These are phyloP conservation scores for Pyronema omphalodes DNA, from an alignment of 495 filamentous ascomycete genomes.

Conservation along the genomic window DNA sequence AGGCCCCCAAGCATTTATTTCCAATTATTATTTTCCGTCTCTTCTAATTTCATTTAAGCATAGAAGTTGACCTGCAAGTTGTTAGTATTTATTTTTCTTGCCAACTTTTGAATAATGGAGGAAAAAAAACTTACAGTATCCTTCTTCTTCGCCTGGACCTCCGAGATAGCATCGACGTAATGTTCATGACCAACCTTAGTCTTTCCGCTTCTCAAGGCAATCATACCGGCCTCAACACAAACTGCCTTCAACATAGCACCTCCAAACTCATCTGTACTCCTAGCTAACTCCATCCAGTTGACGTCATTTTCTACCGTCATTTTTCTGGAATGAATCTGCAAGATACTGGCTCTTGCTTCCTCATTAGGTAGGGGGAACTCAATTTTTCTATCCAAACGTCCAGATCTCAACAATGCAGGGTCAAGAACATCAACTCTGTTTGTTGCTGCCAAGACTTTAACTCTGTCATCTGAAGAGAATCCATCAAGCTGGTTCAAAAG, in stretches of 20 bases:
- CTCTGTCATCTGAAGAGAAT: slow-evolving; percentile 94
- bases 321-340: slow-evolving; percentile 93
- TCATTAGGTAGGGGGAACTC: slow-evolving; percentile 99
- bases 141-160: slow-evolving; percentile 98
- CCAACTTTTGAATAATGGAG: background rate
- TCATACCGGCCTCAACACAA: slow-evolving; percentile 98
- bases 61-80: slow-evolving; percentile 41
- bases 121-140: slow-evolving; percentile 39
- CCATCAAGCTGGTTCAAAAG: slow-evolving; percentile 97
- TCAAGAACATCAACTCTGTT: slow-evolving; percentile 97
- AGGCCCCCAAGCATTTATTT: no score
- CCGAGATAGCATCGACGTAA: slow-evolving; percentile 94
- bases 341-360: slow-evolving; percentile 89
- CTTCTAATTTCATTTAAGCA: slow-evolving; percentile 27
- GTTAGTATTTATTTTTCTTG: background rate
- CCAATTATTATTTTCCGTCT: background rate
- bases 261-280: slow-evolving; percentile 98
- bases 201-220: slow-evolving; percentile 79
- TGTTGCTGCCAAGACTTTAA: slow-evolving; percentile 96
- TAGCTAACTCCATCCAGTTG: slow-evolving; percentile 90
- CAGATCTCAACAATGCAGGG: slow-evolving; percentile 80
- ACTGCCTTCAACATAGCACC: slow-evolving; percentile 96
- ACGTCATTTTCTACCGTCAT: slow-evolving; percentile 89
- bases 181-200: slow-evolving; percentile 94
- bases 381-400: slow-evolving; percentile 94